Conservation (phyloP, 129 eudicot species). For the Arctium minus region DNA sequence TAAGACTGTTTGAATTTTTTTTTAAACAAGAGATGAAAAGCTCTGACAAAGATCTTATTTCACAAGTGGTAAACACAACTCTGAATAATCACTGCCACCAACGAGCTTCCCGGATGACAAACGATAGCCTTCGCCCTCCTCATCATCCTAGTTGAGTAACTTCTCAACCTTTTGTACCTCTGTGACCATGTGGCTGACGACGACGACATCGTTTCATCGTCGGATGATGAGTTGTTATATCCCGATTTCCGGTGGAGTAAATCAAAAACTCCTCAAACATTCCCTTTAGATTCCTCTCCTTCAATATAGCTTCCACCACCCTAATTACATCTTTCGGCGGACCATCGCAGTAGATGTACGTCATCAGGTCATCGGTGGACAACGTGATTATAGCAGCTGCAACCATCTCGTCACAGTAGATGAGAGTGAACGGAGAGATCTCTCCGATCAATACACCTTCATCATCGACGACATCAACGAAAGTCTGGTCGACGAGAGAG, state of each 20-base stretch:
- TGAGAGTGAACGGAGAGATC: slow-evolving; percentile 69
- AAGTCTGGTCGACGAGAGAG: slow-evolving; percentile 34
- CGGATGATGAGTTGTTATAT: slow-evolving; percentile 27
- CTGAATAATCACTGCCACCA: slow-evolving; percentile 32
- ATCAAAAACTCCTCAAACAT: slow-evolving; percentile 51
- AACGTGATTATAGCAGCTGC: slow-evolving; percentile 67
- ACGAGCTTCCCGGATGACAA: slow-evolving; percentile 63
- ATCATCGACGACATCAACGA: slow-evolving; percentile 68
- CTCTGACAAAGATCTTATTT: no score
- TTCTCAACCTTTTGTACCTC: slow-evolving; percentile 44
- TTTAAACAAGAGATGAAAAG: no score
- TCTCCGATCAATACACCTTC: slow-evolving; percentile 64
- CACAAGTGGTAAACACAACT: no score
- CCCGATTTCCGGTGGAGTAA: slow-evolving; percentile 8
- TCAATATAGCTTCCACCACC: slow-evolving; percentile 48
- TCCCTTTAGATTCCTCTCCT: slow-evolving; percentile 52
- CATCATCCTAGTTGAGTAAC: slow-evolving; percentile 62
- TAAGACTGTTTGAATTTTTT: no score
- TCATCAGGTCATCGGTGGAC: slow-evolving; percentile 82
- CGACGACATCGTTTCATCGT: slow-evolving; percentile 35
- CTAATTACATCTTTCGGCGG: slow-evolving; percentile 63
- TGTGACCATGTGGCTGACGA: slow-evolving; percentile 20
- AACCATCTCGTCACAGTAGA: slow-evolving; percentile 60
- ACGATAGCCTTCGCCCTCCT: slow-evolving; percentile 63
- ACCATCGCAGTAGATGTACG: slow-evolving; percentile 77